These are phyloP conservation scores for Solanum lycopersicoides DNA, from an alignment of 257 asterid genomes.

Conservation along the genomic window DNA sequence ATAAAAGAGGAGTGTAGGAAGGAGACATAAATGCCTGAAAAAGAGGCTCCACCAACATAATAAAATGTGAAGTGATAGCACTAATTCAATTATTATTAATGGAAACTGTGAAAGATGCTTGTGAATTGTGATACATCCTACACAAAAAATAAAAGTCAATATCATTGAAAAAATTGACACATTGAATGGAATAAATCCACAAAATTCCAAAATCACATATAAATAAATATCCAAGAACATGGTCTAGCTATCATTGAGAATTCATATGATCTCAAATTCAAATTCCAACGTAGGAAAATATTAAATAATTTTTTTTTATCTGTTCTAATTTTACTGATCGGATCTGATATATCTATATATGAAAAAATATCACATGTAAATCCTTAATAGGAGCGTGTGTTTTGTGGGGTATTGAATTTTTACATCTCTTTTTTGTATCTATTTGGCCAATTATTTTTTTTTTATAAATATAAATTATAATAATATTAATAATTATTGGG, in stretches of 20 bases:
- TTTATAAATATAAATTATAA: background rate
- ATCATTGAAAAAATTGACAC: background rate
- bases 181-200: background rate
- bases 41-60: background rate
- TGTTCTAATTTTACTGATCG: background rate
- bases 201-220: background rate
- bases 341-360: fast-evolving
- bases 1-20: background rate
- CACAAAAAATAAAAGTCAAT: background rate
- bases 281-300: background rate
- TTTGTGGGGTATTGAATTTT: background rate
- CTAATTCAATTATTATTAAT: background rate
- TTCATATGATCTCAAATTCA: fast-evolving
- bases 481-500: background rate
- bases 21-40: background rate
- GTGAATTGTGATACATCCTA: background rate
- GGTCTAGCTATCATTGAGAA: fast-evolving
- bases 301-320: background rate
- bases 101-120: background rate
- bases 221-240: background rate
- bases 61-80: background rate
- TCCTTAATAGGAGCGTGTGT: background rate
- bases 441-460: background rate
- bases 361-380: background rate
- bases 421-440: background rate